Evolutionary conservation across 805 yeast species (phyloP), one percentile per base, ranked within the genome.

Genomic region (Maudiozyma bulderi): DNA sequence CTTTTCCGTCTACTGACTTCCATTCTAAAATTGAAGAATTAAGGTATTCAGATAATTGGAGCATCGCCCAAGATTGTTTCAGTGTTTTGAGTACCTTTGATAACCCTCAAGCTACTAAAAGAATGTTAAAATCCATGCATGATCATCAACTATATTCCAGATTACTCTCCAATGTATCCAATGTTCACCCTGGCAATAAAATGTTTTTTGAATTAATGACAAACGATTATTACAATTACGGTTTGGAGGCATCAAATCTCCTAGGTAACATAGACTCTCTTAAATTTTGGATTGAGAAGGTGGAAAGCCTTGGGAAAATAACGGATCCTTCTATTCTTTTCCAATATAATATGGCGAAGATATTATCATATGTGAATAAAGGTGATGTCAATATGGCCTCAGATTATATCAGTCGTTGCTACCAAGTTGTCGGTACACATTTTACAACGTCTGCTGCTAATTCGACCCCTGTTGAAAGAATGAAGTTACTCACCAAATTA

Each of bases 31-130:
- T 90, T 29, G 72, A 81, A 6, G 87, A 87, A 50, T 80, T 91
- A 47, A 93, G 88, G 56, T 89, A 86, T 55, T 82, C 86, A 45
- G 88, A 86, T 40, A 84, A 84, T 57, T 89, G 96, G 95, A 74
- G 80, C 40, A 75, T 87, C 57, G 95, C 96, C 0, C 85, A 87
- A 53, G 89, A 86, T 52, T 87, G 96, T 37, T 82, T 87, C 56
- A 82, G 81, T 43, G 86, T 83, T 0, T 65, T 84, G 43, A 79
- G 86, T 2, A 72, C 70, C 11, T 56, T 60, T 39, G 60, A 67
- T 43, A 47, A 75, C 61, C 57, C 67, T 3, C 60, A 58, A 29
- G 55, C 60, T 3, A 71, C 74, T n/a, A 73, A 84, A 0, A 80
- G 83, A 40, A 68, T 84, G 52, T 60, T 91, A 47, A 78, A 78